Conservation (phyloP, 106 monocot species). For the Acorus gramineus region DNA sequence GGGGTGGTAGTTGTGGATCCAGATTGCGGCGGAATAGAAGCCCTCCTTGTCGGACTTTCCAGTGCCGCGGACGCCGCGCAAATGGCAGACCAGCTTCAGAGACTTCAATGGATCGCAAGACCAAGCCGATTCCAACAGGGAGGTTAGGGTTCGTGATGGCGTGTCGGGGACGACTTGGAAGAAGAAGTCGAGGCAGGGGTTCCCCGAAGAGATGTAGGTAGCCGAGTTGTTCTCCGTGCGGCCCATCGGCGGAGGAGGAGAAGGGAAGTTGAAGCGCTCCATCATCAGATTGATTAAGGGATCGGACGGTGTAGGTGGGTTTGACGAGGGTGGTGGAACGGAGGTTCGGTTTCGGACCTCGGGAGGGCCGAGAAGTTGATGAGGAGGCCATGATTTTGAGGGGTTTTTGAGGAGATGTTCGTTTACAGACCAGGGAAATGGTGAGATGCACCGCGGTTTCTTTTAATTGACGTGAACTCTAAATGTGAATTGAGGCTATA, state of each 20-base stretch:
- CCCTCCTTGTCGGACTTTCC: constrained; percentile 35
- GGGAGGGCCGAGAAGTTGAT: constrained; percentile 37
- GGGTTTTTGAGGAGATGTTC: too few species aligned
- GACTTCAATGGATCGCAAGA: constrained; percentile 17
- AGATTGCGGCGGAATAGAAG: constrained; percentile 38
- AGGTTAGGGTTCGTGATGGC: constrained; percentile 1
- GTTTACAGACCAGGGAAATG: too few species aligned
- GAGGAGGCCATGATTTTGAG: too few species aligned
- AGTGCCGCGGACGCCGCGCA: constrained; percentile 35
- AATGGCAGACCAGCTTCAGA: constrained; percentile 35
- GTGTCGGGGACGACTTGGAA: constrained; percentile 35
- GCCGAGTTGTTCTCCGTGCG: constrained; percentile 39
- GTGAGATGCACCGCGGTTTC: too few species aligned
- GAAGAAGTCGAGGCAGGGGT: constrained; percentile 47
- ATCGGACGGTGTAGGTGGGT: not conserved
- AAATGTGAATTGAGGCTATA: too few species aligned
- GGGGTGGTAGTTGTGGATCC: constrained; percentile 41
- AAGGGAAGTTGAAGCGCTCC: constrained; percentile 13
- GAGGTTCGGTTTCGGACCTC: constrained; percentile 5
- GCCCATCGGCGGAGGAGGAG: constrained; percentile 15
- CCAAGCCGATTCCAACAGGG: constrained; percentile 30
- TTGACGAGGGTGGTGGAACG: not conserved
- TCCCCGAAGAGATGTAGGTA: constrained; percentile 36
- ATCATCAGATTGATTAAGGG: constrained; percentile 28
- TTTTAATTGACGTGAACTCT: too few species aligned